Evolutionary conservation across 2,329 filamentous ascomycete genomes (phyloP).

Genomic region (Penicillium sp.): DNA sequence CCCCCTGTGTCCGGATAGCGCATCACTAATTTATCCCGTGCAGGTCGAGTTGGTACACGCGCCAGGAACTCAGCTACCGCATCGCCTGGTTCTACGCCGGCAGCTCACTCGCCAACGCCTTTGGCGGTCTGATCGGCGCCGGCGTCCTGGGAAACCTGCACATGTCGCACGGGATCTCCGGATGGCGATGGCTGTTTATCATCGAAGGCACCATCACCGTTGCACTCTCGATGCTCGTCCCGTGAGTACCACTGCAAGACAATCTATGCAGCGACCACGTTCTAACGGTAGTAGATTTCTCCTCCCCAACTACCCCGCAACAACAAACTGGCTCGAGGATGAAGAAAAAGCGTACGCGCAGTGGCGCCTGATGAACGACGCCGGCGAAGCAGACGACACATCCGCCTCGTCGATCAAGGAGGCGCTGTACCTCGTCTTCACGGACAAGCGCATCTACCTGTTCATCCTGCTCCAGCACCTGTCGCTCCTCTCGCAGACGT

Average conservation of each 20-base stretch:
- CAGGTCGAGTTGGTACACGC: slow-evolving; percentile 69
- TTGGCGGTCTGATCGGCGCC: slow-evolving; percentile 57
- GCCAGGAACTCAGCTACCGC: slow-evolving; percentile 57
- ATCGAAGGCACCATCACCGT: slow-evolving; percentile 45
- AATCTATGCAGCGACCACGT: background rate
- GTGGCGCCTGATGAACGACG: slow-evolving; percentile 57
- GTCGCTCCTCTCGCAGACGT: slow-evolving; percentile 58
- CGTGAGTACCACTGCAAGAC: slow-evolving; percentile 29
- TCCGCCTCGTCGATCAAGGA: slow-evolving; percentile 47
- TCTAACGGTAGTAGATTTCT: slow-evolving; percentile 43
- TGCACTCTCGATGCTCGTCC: slow-evolving; percentile 42
- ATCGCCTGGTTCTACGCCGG: slow-evolving; percentile 56
- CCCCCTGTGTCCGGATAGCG: background rate
- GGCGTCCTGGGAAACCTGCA: slow-evolving; percentile 51
- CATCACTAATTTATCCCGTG: background rate
- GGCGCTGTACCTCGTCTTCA: slow-evolving; percentile 49
- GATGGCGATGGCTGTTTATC: slow-evolving; percentile 47
- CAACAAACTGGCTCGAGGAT: slow-evolving; percentile 57
- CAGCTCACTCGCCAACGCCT: slow-evolving; percentile 56
- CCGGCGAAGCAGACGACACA: slow-evolving; percentile 51
- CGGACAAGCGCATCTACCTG: slow-evolving; percentile 40
- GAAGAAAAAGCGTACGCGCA: slow-evolving; percentile 60
- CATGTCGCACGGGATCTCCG: slow-evolving; percentile 31
- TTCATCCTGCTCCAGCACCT: slow-evolving; percentile 55
- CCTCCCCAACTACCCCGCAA: slow-evolving; percentile 58